Base-by-base conservation (phyloP, 148 eudicot genomes). In the Rhododendron williamsianum region DNA sequence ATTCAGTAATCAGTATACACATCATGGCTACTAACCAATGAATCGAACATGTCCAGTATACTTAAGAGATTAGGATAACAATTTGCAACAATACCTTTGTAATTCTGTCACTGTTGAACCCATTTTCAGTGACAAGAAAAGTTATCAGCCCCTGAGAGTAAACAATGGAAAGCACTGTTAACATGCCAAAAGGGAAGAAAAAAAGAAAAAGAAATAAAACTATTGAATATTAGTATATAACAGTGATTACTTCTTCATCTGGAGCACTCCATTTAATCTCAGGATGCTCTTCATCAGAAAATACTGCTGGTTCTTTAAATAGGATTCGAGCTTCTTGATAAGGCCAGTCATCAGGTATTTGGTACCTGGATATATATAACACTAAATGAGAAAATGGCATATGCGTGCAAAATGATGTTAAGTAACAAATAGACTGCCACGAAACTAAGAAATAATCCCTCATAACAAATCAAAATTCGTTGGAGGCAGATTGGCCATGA, bases 271-370 rank as follows among this genome's bases (percentile, higher is more conserved):
- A 97, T 87, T 93, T 95, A 48, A 95, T 85, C 79, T 97, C 98
- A 85, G 93, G 91, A 88, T 89, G 90, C 86, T 95, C 98, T 12
- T 93, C 90, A 87, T 93, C 93, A 85, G 91, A 72, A 84, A 86
- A 87, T 63, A 97, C 98, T 41, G 73, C 86, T 76, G 99, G 99
- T 85, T 95, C 98, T 88, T 95, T 97, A 58, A 97, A 97, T 81
- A 97, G 93, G 79, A 90, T 90, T 74, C 98, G 90, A 86, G 95
- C 98, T 89, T 94, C 99, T 86, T 95, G 87, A 90, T 94, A 97
- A 49, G 98, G 99, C 99, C 99, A 97, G 58, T 94, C 92, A 60
- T 95, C 98, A 83, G 99, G 94, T 88, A 97, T 91, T 85, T 92
- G 96, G 87, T 93, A 95, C 87, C 99, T 97, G 83, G 82, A 81